Evolutionary conservation across 805 yeast species (phyloP).

Genomic region (Millerozyma miso): DNA sequence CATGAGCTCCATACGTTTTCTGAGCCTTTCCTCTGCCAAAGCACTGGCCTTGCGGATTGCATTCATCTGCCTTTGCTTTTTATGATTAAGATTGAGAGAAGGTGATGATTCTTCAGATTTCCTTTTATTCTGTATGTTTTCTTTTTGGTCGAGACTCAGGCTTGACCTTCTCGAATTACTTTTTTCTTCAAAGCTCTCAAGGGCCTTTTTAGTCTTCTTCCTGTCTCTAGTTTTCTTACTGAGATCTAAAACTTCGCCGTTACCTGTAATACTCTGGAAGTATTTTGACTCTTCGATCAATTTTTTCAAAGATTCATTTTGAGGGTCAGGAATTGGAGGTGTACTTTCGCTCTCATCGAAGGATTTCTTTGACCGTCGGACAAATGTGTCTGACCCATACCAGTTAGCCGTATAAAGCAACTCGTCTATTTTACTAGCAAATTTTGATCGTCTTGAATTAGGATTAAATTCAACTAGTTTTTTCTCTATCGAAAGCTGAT

Average conservation of each 20-base stretch:
- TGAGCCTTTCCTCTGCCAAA: constrained; percentile 1
- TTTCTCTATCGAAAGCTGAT: constrained; percentile 14
- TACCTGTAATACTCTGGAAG: constrained; percentile 40
- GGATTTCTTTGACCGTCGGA: not conserved
- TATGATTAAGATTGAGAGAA: not conserved
- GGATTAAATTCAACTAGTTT: constrained; percentile 19
- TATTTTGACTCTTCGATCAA: constrained; percentile 26
- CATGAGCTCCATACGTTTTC: not conserved
- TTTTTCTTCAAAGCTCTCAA: not conserved
- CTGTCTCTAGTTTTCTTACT: constrained; percentile 27
- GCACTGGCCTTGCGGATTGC: not conserved
- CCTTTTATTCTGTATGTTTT: not conserved
- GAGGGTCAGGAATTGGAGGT: not conserved
- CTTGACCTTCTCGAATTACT: not conserved
- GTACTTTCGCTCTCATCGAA: not conserved
- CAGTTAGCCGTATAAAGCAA: constrained; percentile 39
- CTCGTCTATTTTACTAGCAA: constrained; percentile 25
- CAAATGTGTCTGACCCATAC: constrained; percentile 10
- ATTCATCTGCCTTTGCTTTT: not conserved
- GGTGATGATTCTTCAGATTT: not conserved
- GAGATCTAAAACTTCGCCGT: constrained; percentile 23
- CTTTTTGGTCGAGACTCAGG: not conserved
- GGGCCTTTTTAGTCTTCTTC: constrained; percentile 1
- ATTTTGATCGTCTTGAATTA: constrained; percentile 19
- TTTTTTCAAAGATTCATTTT: constrained; percentile 4